Conservation (phyloP, 1,284 basidiomycete species). For the Cryptococcus jaspeensis region DNA sequence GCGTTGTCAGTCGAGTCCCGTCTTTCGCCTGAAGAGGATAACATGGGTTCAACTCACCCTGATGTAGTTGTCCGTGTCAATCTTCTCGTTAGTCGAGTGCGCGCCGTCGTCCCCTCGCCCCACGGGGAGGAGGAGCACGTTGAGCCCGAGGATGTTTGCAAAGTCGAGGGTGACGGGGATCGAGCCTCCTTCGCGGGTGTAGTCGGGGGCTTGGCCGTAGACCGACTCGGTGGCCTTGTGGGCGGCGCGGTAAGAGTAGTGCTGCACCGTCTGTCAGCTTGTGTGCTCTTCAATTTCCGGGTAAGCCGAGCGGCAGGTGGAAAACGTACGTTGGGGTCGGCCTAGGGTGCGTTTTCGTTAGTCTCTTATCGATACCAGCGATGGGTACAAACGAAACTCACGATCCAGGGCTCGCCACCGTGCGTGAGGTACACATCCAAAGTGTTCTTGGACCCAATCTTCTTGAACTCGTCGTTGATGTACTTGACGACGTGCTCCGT, state of each 20-base stretch:
- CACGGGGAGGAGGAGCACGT: conserved; percentile 84
- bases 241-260: conserved; percentile 96
- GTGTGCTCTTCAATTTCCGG: background rate
- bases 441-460: conserved; percentile 80
- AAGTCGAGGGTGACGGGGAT: conserved; percentile 97
- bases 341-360: background rate
- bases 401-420: conserved; percentile 87
- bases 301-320: no score
- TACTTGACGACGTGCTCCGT: conserved; percentile 71
- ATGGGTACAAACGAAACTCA: conserved; percentile 15
- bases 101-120: conserved; percentile 89
- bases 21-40: background rate
- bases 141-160: conserved; percentile 72
- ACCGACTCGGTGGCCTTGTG: conserved; percentile 69
- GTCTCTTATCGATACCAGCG: background rate
- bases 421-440: conserved; percentile 67
- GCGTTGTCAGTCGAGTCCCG: background rate
- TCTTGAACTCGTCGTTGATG: conserved; percentile 74
- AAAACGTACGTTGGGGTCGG: background rate
- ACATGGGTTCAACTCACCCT: conserved; percentile 54
- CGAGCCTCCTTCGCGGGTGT: conserved; percentile 88
- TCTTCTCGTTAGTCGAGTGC: conserved; percentile 88
- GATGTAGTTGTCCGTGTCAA: conserved; percentile 90
- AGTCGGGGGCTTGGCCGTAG: conserved; percentile 79
- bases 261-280: conserved; percentile 43